Base-by-base conservation (phyloP, 2,329 filamentous ascomycete species). In the Ophiognomonia clavigignenti-juglandacearum region DNA sequence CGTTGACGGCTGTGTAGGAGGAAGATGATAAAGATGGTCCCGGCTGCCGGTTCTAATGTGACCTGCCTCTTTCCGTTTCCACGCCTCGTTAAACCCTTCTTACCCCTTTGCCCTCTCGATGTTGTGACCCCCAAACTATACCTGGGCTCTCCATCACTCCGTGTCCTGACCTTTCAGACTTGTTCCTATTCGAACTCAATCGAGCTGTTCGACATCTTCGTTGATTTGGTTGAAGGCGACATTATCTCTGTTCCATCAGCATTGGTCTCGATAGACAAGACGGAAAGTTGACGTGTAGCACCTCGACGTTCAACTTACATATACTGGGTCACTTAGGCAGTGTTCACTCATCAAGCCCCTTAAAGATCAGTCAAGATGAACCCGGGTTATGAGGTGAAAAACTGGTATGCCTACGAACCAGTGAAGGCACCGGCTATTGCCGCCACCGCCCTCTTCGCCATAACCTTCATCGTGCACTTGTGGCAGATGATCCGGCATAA, bases 381-480 rank as follows among this genome's bases (percentile, higher is more conserved):
- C 34, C 31, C 26, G 24, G 6, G 46, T 32, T n/a, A 34, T 29
- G 41, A 44, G 10, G 24, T 27, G 35, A 53, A 53, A n/a, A n/a
- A n/a, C 23, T 57, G 55, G 20, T 56, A 58, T 27, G 45, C 45
- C 16, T 62, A 57, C 37, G 39, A 58, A n/a, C 60, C 60, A 16
- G 60, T 59, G 2, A 32, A 44, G 40, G 54, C 56, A 11, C 57
- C 54, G 34, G 59, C 61, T n/a, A 54, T 47, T 8, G 54, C 61
- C 5, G 49, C 52, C 19, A 53, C 49, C 23, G 61, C 43, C 36
- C 48, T 62, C n/a, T 62, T 62, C 46, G 45, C 52, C 11, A 14
- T 62, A 16, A 48, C 54, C 23, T 52, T 60, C 16, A 3, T 59
- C 3, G 52, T 57, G 32, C 56, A 59, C 14, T 16, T 50, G 1